phyloP scores from a whole-genome alignment of 2,329 filamentous ascomycete species.

The Oidium heveae region DNA sequence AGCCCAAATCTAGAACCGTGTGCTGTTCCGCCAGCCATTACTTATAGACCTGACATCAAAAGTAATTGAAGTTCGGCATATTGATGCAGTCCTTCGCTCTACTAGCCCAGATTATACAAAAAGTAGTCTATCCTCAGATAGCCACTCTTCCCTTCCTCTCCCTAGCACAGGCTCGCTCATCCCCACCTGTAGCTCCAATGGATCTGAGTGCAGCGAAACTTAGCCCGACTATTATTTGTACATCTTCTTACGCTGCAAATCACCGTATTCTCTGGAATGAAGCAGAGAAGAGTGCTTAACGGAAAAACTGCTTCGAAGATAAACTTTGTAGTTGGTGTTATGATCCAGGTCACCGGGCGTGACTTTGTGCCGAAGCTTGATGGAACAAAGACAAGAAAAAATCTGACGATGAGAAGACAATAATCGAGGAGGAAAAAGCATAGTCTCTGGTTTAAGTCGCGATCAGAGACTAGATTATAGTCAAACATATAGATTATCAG shows the following conservation, averaged over 20 bases:
- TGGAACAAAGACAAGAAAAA: background rate
- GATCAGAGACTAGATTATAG: background rate
- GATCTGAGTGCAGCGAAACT: background rate
- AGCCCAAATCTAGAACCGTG: background rate
- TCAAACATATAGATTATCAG: background rate
- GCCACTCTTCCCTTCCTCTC: background rate
- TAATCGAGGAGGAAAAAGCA: background rate
- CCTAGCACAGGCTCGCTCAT: background rate
- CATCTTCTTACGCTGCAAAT: background rate
- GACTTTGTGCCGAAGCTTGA: background rate
- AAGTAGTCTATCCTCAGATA: background rate
- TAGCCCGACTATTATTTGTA: background rate
- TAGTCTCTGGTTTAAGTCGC: background rate
- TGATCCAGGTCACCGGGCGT: background rate
- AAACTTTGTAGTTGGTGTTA: background rate
- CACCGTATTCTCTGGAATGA: background rate
- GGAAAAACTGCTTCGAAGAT: background rate
- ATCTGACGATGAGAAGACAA: background rate
- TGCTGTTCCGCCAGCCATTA: background rate
- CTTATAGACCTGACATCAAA: background rate
- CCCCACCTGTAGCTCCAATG: background rate
- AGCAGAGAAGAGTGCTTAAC: background rate
- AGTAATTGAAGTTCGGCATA: background rate
- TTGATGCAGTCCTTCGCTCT: background rate
- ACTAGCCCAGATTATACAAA: background rate